Evolutionary conservation across 2,329 filamentous ascomycete species (phyloP).

Genomic region (Colletotrichum sp.): DNA sequence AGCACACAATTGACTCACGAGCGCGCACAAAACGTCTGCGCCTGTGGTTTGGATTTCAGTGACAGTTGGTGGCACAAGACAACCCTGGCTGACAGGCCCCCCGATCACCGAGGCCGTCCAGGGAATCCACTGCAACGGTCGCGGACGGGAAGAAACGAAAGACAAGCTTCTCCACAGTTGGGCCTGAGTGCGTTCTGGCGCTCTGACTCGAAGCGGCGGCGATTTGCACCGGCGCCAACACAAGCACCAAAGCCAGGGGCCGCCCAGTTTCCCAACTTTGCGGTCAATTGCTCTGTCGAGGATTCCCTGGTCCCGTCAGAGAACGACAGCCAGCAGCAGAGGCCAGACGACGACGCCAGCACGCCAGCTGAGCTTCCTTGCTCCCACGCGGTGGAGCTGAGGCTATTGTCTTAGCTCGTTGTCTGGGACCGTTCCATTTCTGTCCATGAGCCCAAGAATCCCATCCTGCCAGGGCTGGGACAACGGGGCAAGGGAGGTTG

Average conservation of each 20-base stretch:
- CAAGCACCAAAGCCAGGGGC: slow-evolving; percentile 2
- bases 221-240: slow-evolving; percentile 20
- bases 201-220: slow-evolving; percentile 18
- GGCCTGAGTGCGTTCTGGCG: slow-evolving; percentile 38
- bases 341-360: not conserved
- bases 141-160: slow-evolving; percentile 22
- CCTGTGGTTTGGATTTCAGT: not conserved
- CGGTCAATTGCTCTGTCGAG: slow-evolving; percentile 6
- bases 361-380: slow-evolving; percentile 12
- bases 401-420: not conserved
- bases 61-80: not conserved
- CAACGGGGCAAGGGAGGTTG: not conserved
- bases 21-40: not conserved
- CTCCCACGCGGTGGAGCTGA: slow-evolving; percentile 11
- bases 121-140: slow-evolving; percentile 14
- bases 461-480: not conserved
- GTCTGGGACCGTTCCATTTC: not conserved
- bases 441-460: not conserved
- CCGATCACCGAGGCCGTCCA: not conserved
- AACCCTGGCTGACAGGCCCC: not conserved
- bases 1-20: not conserved
- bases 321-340: slow-evolving; percentile 4
- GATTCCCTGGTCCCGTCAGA: not conserved
- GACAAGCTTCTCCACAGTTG: slow-evolving; percentile 37
- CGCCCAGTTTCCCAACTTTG: slow-evolving; percentile 1